phyloP scores from a whole-genome alignment of 2,329 filamentous ascomycete species.

The Sporothrix dimorphospora region DNA sequence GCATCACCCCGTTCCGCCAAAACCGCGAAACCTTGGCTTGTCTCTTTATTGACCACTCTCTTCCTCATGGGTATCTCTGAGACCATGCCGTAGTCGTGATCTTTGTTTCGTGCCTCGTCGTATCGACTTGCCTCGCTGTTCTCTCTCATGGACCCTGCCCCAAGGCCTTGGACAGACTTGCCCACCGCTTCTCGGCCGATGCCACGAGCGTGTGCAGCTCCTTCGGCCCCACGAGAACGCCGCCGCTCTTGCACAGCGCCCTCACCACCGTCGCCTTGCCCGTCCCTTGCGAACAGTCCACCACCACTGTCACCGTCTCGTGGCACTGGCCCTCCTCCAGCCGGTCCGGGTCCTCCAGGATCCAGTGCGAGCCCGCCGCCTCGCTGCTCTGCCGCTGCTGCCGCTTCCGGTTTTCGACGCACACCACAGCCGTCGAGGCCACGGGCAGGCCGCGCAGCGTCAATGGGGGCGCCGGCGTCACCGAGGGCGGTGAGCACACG shows the following conservation, averaged over 20 bases:
- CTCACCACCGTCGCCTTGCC: slow-evolving; percentile 56
- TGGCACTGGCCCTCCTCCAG: slow-evolving; percentile 85
- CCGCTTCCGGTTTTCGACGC: slow-evolving; percentile 58
- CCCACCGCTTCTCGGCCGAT: slow-evolving; percentile 66
- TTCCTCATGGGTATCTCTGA: slow-evolving; percentile 17
- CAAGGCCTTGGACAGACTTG: slow-evolving; percentile 54
- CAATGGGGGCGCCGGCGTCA: slow-evolving; percentile 51
- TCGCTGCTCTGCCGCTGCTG: slow-evolving; percentile 47
- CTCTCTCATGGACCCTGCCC: slow-evolving; percentile 27
- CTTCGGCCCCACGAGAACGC: slow-evolving; percentile 67
- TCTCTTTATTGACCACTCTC: slow-evolving; percentile 2
- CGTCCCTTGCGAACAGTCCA: slow-evolving; percentile 58
- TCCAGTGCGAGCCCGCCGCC: slow-evolving; percentile 61
- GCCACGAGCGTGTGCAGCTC: slow-evolving; percentile 63
- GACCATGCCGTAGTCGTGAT: neutral
- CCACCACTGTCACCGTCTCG: slow-evolving; percentile 80
- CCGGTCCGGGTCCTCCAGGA: slow-evolving; percentile 84
- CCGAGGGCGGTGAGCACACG: slow-evolving; percentile 63
- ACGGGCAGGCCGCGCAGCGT: slow-evolving; percentile 69
- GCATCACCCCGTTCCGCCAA: neutral
- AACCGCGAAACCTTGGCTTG: slow-evolving; percentile 20
- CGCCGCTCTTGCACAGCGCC: slow-evolving; percentile 82
- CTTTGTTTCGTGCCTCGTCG: neutral
- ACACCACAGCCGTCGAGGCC: slow-evolving; percentile 77
- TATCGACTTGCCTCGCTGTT: neutral